Evolutionary conservation across 1,139 yeast genomes (phyloP).

Genomic region (Yarrowia galli): DNA sequence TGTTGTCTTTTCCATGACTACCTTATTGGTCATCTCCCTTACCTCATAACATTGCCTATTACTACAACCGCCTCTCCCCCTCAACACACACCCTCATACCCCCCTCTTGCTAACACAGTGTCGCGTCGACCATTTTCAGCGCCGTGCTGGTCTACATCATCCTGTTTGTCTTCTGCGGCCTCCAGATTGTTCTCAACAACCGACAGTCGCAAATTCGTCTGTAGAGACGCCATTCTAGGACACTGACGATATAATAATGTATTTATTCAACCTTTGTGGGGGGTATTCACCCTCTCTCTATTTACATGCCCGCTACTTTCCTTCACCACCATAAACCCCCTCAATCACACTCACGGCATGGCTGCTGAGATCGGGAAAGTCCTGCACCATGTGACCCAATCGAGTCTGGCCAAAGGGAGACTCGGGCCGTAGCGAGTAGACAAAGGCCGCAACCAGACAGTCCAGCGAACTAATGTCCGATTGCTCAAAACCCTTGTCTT

Average conservation of each 20-base stretch:
- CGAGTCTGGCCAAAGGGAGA: constrained; percentile 25
- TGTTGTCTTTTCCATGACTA: no score
- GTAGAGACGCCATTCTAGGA: no score
- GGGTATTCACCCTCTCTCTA: neutral
- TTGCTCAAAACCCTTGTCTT: neutral
- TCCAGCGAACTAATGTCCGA: constrained; percentile 9
- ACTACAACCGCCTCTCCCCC: no score
- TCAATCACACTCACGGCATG: constrained; percentile 22
- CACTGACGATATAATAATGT: constrained; percentile 34
- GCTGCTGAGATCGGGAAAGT: constrained; percentile 33
- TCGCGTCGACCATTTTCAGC: constrained; percentile 86
- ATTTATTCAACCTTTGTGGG: constrained; percentile 7
- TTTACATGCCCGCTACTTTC: neutral
- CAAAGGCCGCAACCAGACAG: constrained; percentile 25
- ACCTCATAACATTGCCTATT: no score
- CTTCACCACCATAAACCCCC: neutral
- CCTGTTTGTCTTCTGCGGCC: constrained; percentile 88
- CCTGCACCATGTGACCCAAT: constrained; percentile 25
- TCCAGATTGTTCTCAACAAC: constrained; percentile 70
- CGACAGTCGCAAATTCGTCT: constrained; percentile 66
- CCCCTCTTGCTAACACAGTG: constrained; percentile 55
- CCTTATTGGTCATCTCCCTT: no score
- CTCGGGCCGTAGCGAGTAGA: constrained; percentile 22
- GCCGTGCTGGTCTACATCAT: constrained; percentile 85
- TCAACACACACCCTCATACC: neutral